A percentile compares a stretch with the other conserved stretches of the same genome.
Evolutionary conservation across 2,329 filamentous ascomycete species (phyloP).

Genomic region (Cladobotryum mycophilum): DNA sequence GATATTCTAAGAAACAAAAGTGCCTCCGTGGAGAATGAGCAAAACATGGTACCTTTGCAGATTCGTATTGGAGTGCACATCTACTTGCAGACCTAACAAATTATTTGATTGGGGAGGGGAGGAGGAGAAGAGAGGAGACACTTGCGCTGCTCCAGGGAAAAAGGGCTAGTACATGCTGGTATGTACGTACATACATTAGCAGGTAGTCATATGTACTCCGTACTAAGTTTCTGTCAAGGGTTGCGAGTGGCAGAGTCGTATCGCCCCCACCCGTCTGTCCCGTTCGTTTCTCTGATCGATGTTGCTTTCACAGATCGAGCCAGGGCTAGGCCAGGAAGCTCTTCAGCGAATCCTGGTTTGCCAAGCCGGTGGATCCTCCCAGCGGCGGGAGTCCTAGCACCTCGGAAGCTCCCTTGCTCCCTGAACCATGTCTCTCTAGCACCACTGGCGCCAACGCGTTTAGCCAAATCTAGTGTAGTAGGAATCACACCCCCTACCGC

Average conservation of each 20-base stretch:
- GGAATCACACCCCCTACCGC: not conserved
- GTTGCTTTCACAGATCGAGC: constrained; percentile 11
- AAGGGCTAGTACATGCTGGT: no score
- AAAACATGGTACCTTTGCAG: no score
- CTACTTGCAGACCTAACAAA: no score
- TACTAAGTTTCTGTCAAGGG: not conserved
- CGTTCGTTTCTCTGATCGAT: not conserved
- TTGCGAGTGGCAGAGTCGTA: no score
- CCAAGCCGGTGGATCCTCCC: constrained; percentile 14
- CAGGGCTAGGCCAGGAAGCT: constrained; percentile 2
- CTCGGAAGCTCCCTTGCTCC: constrained; percentile 18
- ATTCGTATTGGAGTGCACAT: no score
- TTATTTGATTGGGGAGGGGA: no score
- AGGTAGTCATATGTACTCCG: not conserved
- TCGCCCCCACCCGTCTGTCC: no score
- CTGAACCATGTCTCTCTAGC: constrained; percentile 1
- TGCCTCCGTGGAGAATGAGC: no score
- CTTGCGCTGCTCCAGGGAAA: no score
- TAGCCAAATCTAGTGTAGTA: not conserved
- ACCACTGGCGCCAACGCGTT: constrained; percentile 8
- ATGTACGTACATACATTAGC: no score
- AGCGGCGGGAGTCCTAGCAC: constrained; percentile 17
- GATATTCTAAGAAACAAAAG: no score
- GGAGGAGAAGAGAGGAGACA: no score
- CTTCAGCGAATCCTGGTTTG: constrained; percentile 1